Evolutionary conservation across 1,284 basidiomycete species (phyloP), one percentile per base, ranked within the genome.

Genomic region (Rhodotorula sp.): DNA sequence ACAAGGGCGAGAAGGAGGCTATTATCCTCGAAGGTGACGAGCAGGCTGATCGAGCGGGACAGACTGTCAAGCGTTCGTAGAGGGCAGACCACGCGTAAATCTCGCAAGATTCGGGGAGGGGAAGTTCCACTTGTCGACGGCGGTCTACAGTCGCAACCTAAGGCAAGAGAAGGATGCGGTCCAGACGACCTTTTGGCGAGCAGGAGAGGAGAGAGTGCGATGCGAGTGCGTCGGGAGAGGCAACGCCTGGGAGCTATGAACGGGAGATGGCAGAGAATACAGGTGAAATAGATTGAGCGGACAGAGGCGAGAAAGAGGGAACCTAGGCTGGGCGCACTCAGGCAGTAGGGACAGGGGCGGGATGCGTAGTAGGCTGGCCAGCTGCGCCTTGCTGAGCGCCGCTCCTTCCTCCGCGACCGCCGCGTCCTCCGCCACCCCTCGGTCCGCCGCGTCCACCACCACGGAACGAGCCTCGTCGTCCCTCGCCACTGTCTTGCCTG

Each of bases 381-480:
- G 10, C 49, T 15, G n/a, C 49, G 24, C n/a, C n/a, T n/a, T n/a
- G 24, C 24, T 51, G 22, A 44, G 39, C 60, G 27, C 60, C 60
- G 4, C 60, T 27, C 19, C 36, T 22, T 3, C 60, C 51, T 5
- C 62, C 55, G 22, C 32, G 39, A 11, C 27, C 53, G 44, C 47
- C 46, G 36, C 27, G 29, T 39, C 4, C 34, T 2, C 49, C 59
- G 15, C 59, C 34, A 3, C 66, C 55, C 11, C 68, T 68, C 20
- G 61, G 61, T 22, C 58, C 63, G 30, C 60, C 64, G 20, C 67
- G 39, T 13, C 66, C 63, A 1, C 60, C 30, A n/a, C 67, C 64
- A 27, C 66, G 57, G 56, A 39, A 65, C 13, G 39, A 46, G 8
- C 68, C 64, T 15, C 68, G 29, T 44, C 39, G 39, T 44, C n/a